Evolutionary conservation across 2,329 filamentous ascomycete genomes (phyloP).

Genomic region (Cercospora zeina): DNA sequence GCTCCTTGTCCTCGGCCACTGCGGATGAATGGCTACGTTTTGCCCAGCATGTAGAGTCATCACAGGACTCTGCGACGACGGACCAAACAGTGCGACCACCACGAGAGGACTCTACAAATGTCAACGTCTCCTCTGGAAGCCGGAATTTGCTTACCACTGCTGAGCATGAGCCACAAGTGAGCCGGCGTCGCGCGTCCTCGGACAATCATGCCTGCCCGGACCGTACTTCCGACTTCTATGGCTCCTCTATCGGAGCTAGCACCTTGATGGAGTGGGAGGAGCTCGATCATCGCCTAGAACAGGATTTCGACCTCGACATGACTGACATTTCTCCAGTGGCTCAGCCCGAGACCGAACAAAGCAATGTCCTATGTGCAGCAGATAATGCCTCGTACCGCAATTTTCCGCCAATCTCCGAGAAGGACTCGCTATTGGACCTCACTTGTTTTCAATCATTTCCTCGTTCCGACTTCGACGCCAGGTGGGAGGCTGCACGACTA

Average conservation of each 20-base stretch:
- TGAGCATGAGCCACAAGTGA: not conserved
- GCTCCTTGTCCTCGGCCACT: constrained; percentile 14
- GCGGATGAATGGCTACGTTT: constrained; percentile 8
- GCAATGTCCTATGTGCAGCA: not conserved
- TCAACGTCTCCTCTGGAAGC: too few relatives aligned
- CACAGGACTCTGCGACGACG: constrained; percentile 13
- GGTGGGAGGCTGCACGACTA: constrained; percentile 31
- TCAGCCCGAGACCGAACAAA: not conserved
- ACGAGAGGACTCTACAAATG: not conserved
- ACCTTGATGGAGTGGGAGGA: not conserved
- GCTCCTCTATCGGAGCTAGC: not conserved
- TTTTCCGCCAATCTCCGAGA: not conserved
- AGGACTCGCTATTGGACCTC: not conserved
- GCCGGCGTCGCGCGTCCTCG: not conserved
- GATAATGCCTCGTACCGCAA: too few relatives aligned
- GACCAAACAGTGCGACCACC: constrained; percentile 11
- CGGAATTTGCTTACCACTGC: not conserved
- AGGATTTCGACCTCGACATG: not conserved
- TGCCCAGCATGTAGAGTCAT: constrained; percentile 8
- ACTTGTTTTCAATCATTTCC: not conserved
- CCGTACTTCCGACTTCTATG: not conserved
- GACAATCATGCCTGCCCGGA: not conserved
- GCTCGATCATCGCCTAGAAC: not conserved
- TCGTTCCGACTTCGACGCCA: constrained; percentile 18
- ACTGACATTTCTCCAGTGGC: not conserved